Evolutionary conservation across 1,284 basidiomycete species (phyloP).

Genomic region (Ganoderma meredithae): DNA sequence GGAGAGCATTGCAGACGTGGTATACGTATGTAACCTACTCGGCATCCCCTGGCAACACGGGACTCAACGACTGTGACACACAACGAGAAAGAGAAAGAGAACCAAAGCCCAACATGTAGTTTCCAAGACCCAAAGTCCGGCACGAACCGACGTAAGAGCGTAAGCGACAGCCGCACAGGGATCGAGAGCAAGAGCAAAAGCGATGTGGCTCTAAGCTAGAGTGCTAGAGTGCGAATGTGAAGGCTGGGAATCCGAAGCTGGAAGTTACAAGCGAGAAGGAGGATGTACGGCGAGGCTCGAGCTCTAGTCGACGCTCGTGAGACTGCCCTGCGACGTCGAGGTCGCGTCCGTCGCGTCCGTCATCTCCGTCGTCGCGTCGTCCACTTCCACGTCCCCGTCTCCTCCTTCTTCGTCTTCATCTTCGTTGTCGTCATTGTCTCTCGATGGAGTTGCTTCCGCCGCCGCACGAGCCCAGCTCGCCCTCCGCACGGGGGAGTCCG

Average conservation of each 20-base stretch:
- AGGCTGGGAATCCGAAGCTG: neutral
- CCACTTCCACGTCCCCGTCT: constrained; percentile 35
- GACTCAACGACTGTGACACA: neutral
- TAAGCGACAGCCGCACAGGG: neutral
- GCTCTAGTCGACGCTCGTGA: constrained; percentile 65
- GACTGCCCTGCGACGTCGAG: constrained; percentile 57
- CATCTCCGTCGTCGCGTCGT: constrained; percentile 39
- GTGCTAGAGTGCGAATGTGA: neutral
- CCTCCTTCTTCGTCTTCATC: constrained; percentile 29
- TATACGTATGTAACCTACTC: neutral
- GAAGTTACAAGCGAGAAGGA: too few species aligned
- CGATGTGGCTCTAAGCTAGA: neutral
- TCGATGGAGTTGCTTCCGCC: constrained; percentile 36
- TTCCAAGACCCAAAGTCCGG: neutral
- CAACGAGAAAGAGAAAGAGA: neutral
- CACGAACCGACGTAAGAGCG: neutral
- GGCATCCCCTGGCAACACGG: neutral
- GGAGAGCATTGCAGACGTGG: neutral
- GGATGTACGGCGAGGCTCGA: neutral
- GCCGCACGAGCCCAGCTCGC: constrained; percentile 21
- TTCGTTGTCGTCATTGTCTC: constrained; percentile 5
- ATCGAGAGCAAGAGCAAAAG: neutral
- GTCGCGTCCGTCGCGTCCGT: constrained; percentile 45
- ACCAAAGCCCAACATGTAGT: too few species aligned
- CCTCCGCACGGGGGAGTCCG: neutral